These are phyloP conservation scores for Arabidopsis suecica DNA, from an alignment of 345 rosid genomes.

Conservation along the genomic window DNA sequence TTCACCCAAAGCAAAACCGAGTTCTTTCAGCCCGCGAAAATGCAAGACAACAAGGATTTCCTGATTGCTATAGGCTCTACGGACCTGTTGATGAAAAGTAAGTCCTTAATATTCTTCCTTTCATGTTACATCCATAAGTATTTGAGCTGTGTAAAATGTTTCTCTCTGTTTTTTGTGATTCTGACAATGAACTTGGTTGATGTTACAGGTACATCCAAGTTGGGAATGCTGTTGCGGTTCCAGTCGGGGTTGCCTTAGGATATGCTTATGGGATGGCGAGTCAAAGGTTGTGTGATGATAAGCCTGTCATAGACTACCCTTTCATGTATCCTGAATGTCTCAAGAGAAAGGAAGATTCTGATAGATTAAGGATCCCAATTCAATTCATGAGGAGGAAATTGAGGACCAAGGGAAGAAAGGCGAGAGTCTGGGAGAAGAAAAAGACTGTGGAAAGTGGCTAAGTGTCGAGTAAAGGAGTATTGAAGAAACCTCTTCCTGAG, in stretches of 20 bases:
- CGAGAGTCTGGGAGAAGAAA: too few relatives aligned
- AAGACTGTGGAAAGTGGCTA: too few relatives aligned
- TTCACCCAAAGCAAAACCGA: conserved; percentile 47
- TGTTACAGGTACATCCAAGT: conserved; percentile 48
- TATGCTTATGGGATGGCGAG: conserved; percentile 45
- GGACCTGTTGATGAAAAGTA: conserved; percentile 44
- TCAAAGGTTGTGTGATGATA: conserved; percentile 41
- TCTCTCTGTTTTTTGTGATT: neutral
- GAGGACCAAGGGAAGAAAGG: too few relatives aligned
- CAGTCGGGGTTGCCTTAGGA: conserved; percentile 49
- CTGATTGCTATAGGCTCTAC: conserved; percentile 40
- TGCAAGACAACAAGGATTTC: conserved; percentile 53
- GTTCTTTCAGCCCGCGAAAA: conserved; percentile 48
- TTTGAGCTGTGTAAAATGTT: neutral
- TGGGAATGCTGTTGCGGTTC: conserved; percentile 56
- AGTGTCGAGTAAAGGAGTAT: neutral
- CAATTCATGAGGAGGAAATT: too few relatives aligned
- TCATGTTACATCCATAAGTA: too few relatives aligned
- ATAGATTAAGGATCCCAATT: too few relatives aligned
- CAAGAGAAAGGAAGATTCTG: neutral
- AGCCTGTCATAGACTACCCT: conserved; percentile 29
- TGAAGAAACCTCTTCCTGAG: too few relatives aligned
- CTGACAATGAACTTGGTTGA: neutral
- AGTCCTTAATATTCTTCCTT: neutral
- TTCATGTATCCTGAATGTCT: conserved; percentile 42